Evolutionary conservation across 2,329 filamentous ascomycete species (phyloP), one percentile per base, ranked within the genome.

Genomic region (Aspergillus fischeri): DNA sequence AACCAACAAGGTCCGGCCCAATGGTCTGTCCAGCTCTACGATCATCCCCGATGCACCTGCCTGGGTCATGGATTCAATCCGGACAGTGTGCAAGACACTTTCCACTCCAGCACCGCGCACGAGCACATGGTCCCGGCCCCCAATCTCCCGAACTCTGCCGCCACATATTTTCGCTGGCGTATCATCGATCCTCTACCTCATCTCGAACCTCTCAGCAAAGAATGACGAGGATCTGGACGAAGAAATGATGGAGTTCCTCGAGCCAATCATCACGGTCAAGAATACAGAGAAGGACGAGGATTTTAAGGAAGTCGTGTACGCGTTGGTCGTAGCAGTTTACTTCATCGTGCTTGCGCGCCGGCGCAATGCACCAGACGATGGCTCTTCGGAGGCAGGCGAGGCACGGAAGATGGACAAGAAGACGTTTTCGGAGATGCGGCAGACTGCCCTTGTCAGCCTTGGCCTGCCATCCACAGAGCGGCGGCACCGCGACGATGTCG

Each of bases 121-220:
- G 56, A 72, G 66, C 29, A 66, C 70, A 24, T 70, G 67, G 67
- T 75, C 73, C 9, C 68, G 73, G 8, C 72, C 71, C 24, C 68
- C 72, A 8, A 70, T 76, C 3, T 76, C 74, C 1, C 63, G 70
- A 28, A 80, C 78, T 3, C 81, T 92, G 3, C 85, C 84, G 0
- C 88, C 89, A 0, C 89, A 91, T 54, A 82, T 95, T 0, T 83
- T 90, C 51, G 87, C 90, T 0, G 91, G 90, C 1, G 81, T 92
- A 52, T 87, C 78, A 27, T 81, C 78, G 3, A 88, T 78, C 75
- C 65, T 82, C 49, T 85, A 83, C 41, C 63, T 75, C 35, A 65
- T 74, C 11, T 66, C 68, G 14, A 63, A 72, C 76, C 49, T 75
- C 73, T 51, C 75, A 73, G 56, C 77, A 78, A 60, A 81, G 77